phyloP scores from a whole-genome alignment of 2,329 filamentous ascomycete species.

The Colletotrichum sp. region DNA sequence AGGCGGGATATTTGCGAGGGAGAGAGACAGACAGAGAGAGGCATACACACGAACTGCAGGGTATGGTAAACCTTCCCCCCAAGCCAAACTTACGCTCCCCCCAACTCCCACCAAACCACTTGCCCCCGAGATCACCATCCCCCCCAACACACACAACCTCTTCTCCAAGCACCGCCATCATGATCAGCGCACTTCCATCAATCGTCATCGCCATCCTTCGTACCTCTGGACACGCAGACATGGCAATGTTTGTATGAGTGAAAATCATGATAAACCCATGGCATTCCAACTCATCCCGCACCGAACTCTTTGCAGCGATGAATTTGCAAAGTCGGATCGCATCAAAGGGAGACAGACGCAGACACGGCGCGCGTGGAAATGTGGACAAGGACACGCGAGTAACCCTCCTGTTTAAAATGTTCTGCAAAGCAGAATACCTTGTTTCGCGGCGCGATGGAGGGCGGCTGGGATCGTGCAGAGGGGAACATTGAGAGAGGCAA shows the following conservation, averaged over 20 bases:
- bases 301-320: constrained; percentile 19
- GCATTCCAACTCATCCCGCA: constrained; percentile 16
- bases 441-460: constrained; percentile 14
- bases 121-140: not conserved
- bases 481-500: not conserved
- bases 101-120: not conserved
- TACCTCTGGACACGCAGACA: constrained; percentile 8
- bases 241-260: constrained; percentile 18
- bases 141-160: not conserved
- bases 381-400: constrained; percentile 22
- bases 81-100: constrained; percentile 8
- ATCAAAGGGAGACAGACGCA: constrained; percentile 1
- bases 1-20: not conserved
- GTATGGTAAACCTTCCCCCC: constrained; percentile 22
- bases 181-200: not conserved
- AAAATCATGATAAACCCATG: constrained; percentile 20
- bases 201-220: not conserved
- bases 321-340: constrained; percentile 22
- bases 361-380: constrained; percentile 17
- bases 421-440: constrained; percentile 20
- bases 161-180: not conserved
- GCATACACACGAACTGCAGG: constrained; percentile 14
- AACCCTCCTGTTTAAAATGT: constrained; percentile 22
- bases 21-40: not conserved
- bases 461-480: not conserved